A percentile compares a stretch with the other conserved stretches of the same genome.
Evolutionary conservation across 208 protist species (phyloP).

Genomic region (Strigomonas galati): DNA sequence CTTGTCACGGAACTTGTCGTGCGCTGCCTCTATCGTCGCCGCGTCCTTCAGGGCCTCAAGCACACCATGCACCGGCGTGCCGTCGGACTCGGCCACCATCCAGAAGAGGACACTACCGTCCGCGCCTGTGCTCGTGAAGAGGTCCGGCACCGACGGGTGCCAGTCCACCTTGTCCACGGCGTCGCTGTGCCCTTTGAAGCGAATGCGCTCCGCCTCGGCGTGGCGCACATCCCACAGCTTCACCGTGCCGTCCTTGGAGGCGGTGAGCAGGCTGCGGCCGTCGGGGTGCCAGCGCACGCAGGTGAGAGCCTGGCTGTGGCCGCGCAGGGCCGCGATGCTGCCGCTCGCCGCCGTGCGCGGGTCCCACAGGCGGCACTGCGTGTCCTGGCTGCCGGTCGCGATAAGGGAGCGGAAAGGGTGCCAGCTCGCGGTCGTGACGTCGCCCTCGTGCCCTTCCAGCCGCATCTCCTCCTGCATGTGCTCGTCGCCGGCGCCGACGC

Average conservation of each 20-base stretch:
- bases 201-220: constrained; percentile 64
- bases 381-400: constrained; percentile 85
- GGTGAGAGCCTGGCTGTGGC: constrained; percentile 75
- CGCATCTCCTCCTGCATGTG: constrained; percentile 69
- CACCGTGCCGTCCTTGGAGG: constrained; percentile 74
- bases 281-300: constrained; percentile 84
- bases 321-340: constrained; percentile 76
- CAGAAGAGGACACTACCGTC: constrained; percentile 84
- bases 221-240: constrained; percentile 86
- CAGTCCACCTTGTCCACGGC: constrained; percentile 75
- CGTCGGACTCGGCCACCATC: constrained; percentile 76
- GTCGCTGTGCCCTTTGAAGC: constrained; percentile 73
- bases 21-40: constrained; percentile 69
- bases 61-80: constrained; percentile 49
- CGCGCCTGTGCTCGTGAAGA: constrained; percentile 73
- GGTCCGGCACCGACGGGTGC: constrained; percentile 69
- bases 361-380: constrained; percentile 83
- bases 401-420: constrained; percentile 81
- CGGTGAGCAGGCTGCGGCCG: constrained; percentile 69
- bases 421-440: constrained; percentile 86
- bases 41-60: constrained; percentile 50
- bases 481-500: constrained; percentile 35
- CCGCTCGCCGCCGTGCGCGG: constrained; percentile 69
- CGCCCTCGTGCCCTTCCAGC: constrained; percentile 84
- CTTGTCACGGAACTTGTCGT: constrained; percentile 77